Conservation (phyloP, 805 yeast species). For the Kazachstania psychrophila region DNA sequence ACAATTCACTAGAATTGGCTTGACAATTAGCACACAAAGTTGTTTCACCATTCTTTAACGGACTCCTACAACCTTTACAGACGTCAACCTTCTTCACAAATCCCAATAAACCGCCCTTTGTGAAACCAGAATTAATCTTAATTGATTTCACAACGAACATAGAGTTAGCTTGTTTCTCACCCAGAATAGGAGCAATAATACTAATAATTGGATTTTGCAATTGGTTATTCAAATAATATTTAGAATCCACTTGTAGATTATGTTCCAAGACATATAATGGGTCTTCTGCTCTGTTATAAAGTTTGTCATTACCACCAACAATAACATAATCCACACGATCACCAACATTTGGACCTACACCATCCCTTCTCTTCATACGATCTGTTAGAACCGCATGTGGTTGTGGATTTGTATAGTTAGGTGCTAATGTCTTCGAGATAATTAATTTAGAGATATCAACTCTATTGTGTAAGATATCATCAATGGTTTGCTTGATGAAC, state of each 20-base stretch:
- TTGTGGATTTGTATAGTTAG: conserved; percentile 91
- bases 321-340: conserved; percentile 98
- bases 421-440: conserved; percentile 85
- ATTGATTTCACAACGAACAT: conserved; percentile 51
- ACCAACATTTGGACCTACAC: conserved; percentile 93
- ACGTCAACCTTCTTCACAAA: conserved; percentile 84
- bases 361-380: conserved; percentile 93
- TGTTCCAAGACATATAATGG: conserved; percentile 89
- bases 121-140: conserved; percentile 39
- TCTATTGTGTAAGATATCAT: conserved; percentile 81
- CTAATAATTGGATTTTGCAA: conserved; percentile 85
- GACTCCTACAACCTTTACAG: conserved; percentile 82
- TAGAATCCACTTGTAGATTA: conserved; percentile 87
- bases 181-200: conserved; percentile 90
- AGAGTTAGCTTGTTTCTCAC: conserved; percentile 72
- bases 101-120: conserved; percentile 83
- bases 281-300: conserved; percentile 94
- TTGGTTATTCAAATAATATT: conserved; percentile 88
- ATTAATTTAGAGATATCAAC: conserved; percentile 89
- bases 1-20: conserved; percentile 62
- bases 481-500: conserved; percentile 79
- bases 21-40: conserved; percentile 77
- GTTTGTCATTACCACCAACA: conserved; percentile 69
- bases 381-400: conserved; percentile 96
- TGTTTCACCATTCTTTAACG: conserved; percentile 56